These are phyloP conservation scores for Cantharellus cinnabarinus DNA, from an alignment of 768 basidiomycete genomes.

Conservation along the genomic window DNA sequence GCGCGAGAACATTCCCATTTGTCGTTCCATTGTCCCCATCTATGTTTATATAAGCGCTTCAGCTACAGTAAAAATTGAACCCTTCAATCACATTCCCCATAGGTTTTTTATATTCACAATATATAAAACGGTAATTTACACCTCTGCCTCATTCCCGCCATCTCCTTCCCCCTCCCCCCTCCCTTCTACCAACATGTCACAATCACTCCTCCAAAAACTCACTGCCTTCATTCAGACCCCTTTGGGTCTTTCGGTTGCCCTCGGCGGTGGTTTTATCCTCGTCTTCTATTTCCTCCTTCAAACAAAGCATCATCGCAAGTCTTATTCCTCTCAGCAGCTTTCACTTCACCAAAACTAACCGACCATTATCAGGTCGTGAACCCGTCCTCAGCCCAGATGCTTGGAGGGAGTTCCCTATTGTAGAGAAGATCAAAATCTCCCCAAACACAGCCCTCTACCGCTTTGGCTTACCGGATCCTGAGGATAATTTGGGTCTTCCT, in stretches of 20 bases:
- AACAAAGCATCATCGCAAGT: constrained; percentile 4
- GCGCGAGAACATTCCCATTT: too few species aligned
- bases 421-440: constrained; percentile 64
- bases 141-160: not conserved
- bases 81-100: too few species aligned
- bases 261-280: constrained; percentile 3
- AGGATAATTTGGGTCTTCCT: constrained; percentile 77
- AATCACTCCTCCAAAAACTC: not conserved
- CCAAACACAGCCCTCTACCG: constrained; percentile 98
- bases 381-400: constrained; percentile 50
- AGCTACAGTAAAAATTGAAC: too few species aligned
- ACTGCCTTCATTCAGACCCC: constrained; percentile 13
- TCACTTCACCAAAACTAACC: not conserved
- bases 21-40: too few species aligned
- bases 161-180: not conserved
- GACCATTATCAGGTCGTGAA: constrained; percentile 29
- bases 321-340: too few species aligned
- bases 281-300: constrained; percentile 1
- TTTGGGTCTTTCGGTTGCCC: constrained; percentile 10
- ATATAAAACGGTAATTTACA: not conserved
- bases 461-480: constrained; percentile 55
- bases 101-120: too few species aligned
- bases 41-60: too few species aligned
- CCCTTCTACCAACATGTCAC: not conserved
- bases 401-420: constrained; percentile 71